Percentiles rank a stretch among this genome's conserved stretches.
These are phyloP conservation scores for Pseudogymnoascus pannorum DNA, from an alignment of 2,329 filamentous ascomycete species.

Conservation along the genomic window DNA sequence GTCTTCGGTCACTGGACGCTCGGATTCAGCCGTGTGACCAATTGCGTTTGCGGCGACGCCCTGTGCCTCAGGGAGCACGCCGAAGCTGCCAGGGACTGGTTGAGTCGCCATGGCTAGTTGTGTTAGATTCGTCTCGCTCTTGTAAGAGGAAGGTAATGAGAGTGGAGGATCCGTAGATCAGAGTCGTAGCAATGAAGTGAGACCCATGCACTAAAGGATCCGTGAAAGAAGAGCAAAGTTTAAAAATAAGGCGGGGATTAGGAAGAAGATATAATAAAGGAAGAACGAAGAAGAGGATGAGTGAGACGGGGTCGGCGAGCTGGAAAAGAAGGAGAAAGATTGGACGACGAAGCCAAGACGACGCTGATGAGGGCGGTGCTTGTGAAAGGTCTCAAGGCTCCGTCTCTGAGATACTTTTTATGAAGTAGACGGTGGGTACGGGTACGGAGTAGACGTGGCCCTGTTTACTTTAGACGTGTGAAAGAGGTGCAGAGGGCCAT, in stretches of 20 bases:
- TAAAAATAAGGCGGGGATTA: not conserved
- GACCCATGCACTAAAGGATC: not conserved
- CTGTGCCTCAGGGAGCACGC: not conserved
- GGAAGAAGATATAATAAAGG: constrained; percentile 2
- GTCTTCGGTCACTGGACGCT: not conserved
- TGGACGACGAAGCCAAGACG: constrained; percentile 2
- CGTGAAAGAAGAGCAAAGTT: not conserved
- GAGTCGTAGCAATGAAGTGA: not conserved
- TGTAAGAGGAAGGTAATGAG: constrained; percentile 1
- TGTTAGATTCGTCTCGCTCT: constrained; percentile 2
- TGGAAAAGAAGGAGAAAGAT: constrained; percentile 8
- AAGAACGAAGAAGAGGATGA: not conserved
- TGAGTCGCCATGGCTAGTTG: constrained; percentile 4
- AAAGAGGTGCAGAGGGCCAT: not conserved
- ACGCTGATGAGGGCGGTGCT: not conserved
- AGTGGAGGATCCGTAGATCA: constrained; percentile 6
- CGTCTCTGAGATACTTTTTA: too few species aligned
- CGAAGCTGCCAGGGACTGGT: not conserved
- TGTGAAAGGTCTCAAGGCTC: not conserved
- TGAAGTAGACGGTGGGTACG: not conserved
- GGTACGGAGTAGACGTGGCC: not conserved
- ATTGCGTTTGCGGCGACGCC: not conserved
- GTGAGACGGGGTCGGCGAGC: constrained; percentile 6
- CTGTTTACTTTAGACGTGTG: not conserved
- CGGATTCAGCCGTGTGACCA: not conserved